Base-by-base conservation (phyloP, 1,139 yeast genomes). In the Pichia sp. region DNA sequence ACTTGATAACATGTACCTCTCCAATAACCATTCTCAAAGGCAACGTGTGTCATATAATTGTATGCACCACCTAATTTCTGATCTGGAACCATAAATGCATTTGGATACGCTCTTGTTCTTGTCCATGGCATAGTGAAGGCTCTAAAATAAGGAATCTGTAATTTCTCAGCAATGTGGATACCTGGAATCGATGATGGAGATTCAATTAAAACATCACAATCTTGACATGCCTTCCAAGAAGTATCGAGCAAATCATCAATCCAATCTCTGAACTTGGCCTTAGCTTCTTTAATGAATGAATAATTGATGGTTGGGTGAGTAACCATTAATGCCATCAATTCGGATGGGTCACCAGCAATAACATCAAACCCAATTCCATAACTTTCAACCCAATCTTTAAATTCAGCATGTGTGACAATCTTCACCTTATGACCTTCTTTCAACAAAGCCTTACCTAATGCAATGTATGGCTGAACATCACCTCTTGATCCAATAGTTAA, bases 71-170 rank as follows among this genome's bases (percentile, higher is more conserved):
- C 96, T 65, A 85, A 79, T 61, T 85, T 88, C 63, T 86, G 95
- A 51, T 89, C 97, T 0, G 98, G 97, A 6, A 89, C 96, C 59
- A 91, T 83, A 56, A 91, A 90, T 0, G 98, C 98, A 70, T 91
- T 97, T 1, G 97, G 97, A 62, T 91, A 91, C 0, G 96, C 95
- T 54, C 96, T 75, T 0, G 98, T 91, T 56, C 96, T 71, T 0
- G 97, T 88, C 98, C 98, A 91, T 0, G 98, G 98, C 98, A 91
- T 91, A 0, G 98, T 93, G 61, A 91, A 93, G 0, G 98, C 97
- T 58, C 98, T 73, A 72, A 87, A 86, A 62, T 91, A 91, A 0
- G 98, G 96, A 45, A 91, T 85, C 17, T 82, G 79, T 48, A 91
- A 67, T 0, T 96, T 95, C 63, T 91, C 98, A 1, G 98, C 97